Conservation (phyloP, 805 yeast genomes). For the Yarrowia yakushimensis region DNA sequence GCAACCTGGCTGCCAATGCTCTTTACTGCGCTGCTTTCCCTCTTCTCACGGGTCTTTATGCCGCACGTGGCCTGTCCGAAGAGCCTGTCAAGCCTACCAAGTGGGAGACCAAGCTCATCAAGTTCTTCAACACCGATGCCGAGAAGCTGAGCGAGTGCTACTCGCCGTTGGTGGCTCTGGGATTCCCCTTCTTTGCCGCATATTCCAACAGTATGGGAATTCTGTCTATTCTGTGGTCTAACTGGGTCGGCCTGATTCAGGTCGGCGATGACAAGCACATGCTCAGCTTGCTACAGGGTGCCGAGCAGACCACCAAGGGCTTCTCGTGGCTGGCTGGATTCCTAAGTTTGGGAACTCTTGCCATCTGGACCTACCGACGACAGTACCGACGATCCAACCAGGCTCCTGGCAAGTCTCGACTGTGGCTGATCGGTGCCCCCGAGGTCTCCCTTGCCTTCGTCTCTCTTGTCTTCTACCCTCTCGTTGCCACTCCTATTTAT, state of each 20-base stretch:
- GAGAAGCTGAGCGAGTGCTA: slow-evolving; percentile 19
- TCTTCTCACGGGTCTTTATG: background rate
- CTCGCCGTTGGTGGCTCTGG: slow-evolving; percentile 10
- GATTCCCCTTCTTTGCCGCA: slow-evolving; percentile 14
- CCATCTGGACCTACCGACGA: slow-evolving; percentile 8
- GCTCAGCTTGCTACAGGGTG: background rate
- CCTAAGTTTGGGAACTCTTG: background rate
- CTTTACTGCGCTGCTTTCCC: slow-evolving; percentile 8
- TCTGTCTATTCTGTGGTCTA: slow-evolving; percentile 12
- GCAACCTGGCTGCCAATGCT: slow-evolving; percentile 8
- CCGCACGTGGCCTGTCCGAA: background rate
- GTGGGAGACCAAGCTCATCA: background rate
- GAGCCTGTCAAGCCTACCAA: slow-evolving; percentile 2
- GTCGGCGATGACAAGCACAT: background rate
- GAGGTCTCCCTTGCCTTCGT: slow-evolving; percentile 9
- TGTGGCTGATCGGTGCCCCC: background rate
- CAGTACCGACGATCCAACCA: slow-evolving; percentile 6
- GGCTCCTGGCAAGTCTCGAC: background rate
- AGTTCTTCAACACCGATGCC: background rate
- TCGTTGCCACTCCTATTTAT: slow-evolving; percentile 9
- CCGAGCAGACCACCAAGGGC: slow-evolving; percentile 4
- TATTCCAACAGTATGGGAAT: slow-evolving; percentile 7
- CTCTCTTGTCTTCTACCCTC: background rate
- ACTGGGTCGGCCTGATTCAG: slow-evolving; percentile 1
- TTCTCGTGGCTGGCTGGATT: background rate